Base-by-base conservation (phyloP, 805 yeast genomes). In the Komagataella pastoris region DNA sequence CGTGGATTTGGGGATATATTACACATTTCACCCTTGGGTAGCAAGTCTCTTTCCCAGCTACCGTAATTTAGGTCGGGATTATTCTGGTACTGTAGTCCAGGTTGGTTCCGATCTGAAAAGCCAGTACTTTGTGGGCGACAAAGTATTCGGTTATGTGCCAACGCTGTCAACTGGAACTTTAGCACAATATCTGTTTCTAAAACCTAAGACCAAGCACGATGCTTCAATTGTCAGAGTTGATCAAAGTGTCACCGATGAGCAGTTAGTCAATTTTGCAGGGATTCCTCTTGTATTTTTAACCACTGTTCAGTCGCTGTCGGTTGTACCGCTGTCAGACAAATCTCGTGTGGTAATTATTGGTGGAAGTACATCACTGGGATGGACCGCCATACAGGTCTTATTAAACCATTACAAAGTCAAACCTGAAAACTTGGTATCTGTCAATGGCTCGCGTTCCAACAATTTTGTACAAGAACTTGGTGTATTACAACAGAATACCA, bases 281-380 rank as follows among this genome's bases (percentile, higher is more conserved):
- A 75, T 77, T 65, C 85, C 88, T 0, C 65, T 83, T 56, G 82
- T 79, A 0, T 78, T 75, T 56, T 78, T 80, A 17, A 83, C 95
- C 3, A 90, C 91, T 0, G 72, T 60, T 56, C 61, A 68, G 49
- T 60, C 72, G 49, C 61, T 75, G 30, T 61, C 61, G 3, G 69
- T 71, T 52, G 62, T 65, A 40, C n/a, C 47, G 12, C 65, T 76
- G 18, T 69, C 67, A 44, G 68, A 69, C 8, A 68, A 69, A 7
- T 68, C 79, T 4, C 75, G 72, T 53, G 76, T 84, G 3, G 69
- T 85, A 49, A 73, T 87, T 18, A 67, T 85, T 48, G 96, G 96
- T 44, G 91, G 85, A 23, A 81, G 85, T 7, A 80, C 95, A 1
- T 66, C 82, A 12, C 89, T 84, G 14, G 89, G 90, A 19, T 61